phyloP scores from a whole-genome alignment of 2,329 filamentous ascomycete species.

The Xenoacremonium recifei region DNA sequence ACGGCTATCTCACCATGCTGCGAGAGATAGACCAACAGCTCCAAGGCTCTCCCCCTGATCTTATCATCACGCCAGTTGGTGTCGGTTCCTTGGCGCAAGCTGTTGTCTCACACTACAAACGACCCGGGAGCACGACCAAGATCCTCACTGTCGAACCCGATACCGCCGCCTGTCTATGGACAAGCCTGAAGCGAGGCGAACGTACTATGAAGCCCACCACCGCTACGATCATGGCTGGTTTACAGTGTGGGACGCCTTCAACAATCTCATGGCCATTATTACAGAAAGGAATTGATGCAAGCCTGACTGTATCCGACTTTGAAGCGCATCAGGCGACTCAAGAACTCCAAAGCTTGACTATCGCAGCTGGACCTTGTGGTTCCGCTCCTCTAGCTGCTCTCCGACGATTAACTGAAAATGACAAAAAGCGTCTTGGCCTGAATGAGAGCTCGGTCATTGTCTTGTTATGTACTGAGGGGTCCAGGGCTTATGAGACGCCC shows the following conservation, averaged over 20 bases:
- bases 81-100: conserved; percentile 73
- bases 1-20: conserved; percentile 75
- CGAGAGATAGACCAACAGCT: conserved; percentile 63
- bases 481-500: conserved; percentile 50
- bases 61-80: conserved; percentile 65
- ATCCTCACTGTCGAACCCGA: conserved; percentile 72
- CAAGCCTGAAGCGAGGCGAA: conserved; percentile 48
- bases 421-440: conserved; percentile 36
- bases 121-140: conserved; percentile 20
- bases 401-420: conserved; percentile 39
- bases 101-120: conserved; percentile 64
- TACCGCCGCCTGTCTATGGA: conserved; percentile 57
- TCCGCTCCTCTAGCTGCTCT: conserved; percentile 58
- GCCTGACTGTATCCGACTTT: conserved; percentile 57
- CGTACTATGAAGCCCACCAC: conserved; percentile 51
- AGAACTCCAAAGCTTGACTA: conserved; percentile 45
- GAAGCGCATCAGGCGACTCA: conserved; percentile 60
- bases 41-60: conserved; percentile 34
- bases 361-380: conserved; percentile 63
- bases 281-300: conserved; percentile 56
- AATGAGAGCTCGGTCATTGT: conserved; percentile 56
- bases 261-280: conserved; percentile 63
- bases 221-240: conserved; percentile 70
- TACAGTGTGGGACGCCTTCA: conserved; percentile 71
- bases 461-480: conserved; percentile 61